A percentile compares a stretch with the other conserved stretches of the same genome.
phyloP scores from a whole-genome alignment of 148 eudicot genomes.

The Camellia sinensis region DNA sequence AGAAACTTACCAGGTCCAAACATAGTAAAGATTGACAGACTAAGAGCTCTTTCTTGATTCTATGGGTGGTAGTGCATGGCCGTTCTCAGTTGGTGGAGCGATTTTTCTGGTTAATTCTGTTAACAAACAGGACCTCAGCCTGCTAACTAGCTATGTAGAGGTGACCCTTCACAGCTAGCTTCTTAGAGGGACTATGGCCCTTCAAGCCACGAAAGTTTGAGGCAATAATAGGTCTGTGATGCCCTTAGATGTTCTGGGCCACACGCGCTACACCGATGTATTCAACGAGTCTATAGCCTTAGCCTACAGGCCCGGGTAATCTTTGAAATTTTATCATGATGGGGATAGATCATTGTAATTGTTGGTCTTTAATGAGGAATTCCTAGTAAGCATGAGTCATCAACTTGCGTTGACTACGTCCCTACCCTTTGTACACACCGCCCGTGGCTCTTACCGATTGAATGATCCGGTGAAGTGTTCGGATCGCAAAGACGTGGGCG shows the following conservation, averaged over 20 bases:
- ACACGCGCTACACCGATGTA: background rate
- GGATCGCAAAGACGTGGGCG: no score
- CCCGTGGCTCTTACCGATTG: no score
- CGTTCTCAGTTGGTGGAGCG: background rate
- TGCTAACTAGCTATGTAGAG: slow-evolving; percentile 33
- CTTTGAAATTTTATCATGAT: slow-evolving; percentile 36
- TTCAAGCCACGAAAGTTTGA: slow-evolving; percentile 10
- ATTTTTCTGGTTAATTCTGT: slow-evolving; percentile 26
- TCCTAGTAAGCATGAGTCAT: slow-evolving; percentile 36
- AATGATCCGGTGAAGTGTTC: no score
- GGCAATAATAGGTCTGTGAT: slow-evolving; percentile 5
- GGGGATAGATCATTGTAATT: slow-evolving; percentile 44
- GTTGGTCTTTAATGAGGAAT: slow-evolving; percentile 42
- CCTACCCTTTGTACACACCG: no score
- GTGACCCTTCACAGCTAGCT: slow-evolving; percentile 22
- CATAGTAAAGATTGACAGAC: no score
- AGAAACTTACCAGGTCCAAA: no score
- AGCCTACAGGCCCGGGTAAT: slow-evolving; percentile 10
- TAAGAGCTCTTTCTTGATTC: no score
- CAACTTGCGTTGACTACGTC: background rate
- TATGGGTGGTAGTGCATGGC: no score
- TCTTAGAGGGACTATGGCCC: slow-evolving; percentile 27
- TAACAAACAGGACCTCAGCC: slow-evolving; percentile 34
- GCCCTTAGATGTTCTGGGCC: slow-evolving; percentile 12
- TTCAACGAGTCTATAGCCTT: no score